Percentiles rank a stretch among this genome's conserved stretches.
Conservation (phyloP, 495 filamentous ascomycete species). For the Penicillium lividum region DNA sequence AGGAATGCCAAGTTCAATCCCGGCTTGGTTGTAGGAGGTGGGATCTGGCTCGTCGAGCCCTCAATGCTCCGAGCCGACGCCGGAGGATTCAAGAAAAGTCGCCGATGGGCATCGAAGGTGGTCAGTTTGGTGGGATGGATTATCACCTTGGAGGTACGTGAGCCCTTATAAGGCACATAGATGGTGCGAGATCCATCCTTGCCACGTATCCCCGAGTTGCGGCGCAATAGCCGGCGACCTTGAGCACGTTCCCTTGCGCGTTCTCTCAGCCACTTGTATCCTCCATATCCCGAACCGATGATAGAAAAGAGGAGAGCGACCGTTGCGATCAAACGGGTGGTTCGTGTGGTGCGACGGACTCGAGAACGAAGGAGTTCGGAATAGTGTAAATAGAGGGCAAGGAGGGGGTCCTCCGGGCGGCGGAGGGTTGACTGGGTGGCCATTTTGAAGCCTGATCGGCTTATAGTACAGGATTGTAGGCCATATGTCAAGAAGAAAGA, state of each 20-base stretch:
- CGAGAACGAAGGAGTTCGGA: conserved; percentile 58
- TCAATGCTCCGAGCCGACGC: conserved; percentile 73
- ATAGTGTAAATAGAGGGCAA: conserved; percentile 68
- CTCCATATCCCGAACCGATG: conserved; percentile 72
- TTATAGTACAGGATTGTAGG: conserved; percentile 9
- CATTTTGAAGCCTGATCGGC: conserved; percentile 51
- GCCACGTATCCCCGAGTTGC: conserved; percentile 87
- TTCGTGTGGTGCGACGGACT: conserved; percentile 61
- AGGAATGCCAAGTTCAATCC: conserved; percentile 97
- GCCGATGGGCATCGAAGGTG: conserved; percentile 94
- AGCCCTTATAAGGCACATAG: conserved; percentile 86
- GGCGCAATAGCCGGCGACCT: conserved; percentile 74
- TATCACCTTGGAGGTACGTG: conserved; percentile 80
- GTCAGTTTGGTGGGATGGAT: conserved; percentile 91
- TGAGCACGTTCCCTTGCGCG: conserved; percentile 74
- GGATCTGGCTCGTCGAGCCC: conserved; percentile 63
- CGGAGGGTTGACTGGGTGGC: conserved; percentile 85
- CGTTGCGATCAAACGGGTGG: conserved; percentile 71
- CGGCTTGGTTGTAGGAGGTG: conserved; percentile 83
- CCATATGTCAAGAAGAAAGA: conserved; percentile 14
- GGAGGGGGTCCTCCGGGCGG: conserved; percentile 66
- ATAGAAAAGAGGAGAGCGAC: conserved; percentile 74
- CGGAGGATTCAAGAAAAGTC: conserved; percentile 90
- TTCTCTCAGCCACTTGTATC: conserved; percentile 68
- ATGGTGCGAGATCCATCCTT: conserved; percentile 94